Percentiles rank a stretch among this genome's conserved stretches.
These are phyloP conservation scores for Syncephalastrum sp. DNA, from an alignment of 371 early-diverging fungal species.

Conservation along the genomic window DNA sequence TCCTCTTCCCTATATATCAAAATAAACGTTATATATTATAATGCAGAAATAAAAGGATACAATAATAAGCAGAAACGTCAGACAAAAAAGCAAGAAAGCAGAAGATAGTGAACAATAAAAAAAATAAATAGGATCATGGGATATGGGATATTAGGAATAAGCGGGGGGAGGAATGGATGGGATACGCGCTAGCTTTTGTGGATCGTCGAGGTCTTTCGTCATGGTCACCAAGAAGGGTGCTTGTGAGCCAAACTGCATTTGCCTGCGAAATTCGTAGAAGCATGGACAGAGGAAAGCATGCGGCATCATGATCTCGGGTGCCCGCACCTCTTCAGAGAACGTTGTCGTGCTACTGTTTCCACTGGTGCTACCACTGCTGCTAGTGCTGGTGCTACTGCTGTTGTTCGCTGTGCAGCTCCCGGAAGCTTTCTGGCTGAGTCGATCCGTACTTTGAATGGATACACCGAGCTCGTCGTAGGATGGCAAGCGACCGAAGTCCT, in stretches of 20 bases:
- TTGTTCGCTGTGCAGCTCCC: neutral
- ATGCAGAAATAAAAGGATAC: too few relatives aligned
- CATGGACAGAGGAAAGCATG: constrained; percentile 34
- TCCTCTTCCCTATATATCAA: too few relatives aligned
- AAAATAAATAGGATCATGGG: neutral
- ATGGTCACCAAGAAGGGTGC: constrained; percentile 19
- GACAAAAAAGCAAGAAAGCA: too few relatives aligned
- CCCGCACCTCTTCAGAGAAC: neutral
- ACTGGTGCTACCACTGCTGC: neutral
- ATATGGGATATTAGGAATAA: constrained; percentile 21
- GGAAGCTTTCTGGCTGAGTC: constrained; percentile 1
- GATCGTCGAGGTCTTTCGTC: neutral
- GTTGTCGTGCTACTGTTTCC: neutral
- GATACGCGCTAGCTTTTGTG: constrained; percentile 25
- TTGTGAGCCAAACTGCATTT: constrained; percentile 44
- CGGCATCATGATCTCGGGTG: constrained; percentile 6
- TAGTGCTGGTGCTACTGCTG: neutral
- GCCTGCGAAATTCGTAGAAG: constrained; percentile 36
- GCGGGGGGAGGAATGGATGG: constrained; percentile 48
- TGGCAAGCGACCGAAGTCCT: constrained; percentile 35
- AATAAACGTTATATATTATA: too few relatives aligned
- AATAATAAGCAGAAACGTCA: too few relatives aligned
- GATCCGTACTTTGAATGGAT: constrained; percentile 11
- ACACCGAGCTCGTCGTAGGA: constrained; percentile 42
- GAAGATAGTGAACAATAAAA: too few relatives aligned